These are phyloP conservation scores for Cadophora malorum DNA, from an alignment of 2,329 filamentous ascomycete species.

Conservation along the genomic window DNA sequence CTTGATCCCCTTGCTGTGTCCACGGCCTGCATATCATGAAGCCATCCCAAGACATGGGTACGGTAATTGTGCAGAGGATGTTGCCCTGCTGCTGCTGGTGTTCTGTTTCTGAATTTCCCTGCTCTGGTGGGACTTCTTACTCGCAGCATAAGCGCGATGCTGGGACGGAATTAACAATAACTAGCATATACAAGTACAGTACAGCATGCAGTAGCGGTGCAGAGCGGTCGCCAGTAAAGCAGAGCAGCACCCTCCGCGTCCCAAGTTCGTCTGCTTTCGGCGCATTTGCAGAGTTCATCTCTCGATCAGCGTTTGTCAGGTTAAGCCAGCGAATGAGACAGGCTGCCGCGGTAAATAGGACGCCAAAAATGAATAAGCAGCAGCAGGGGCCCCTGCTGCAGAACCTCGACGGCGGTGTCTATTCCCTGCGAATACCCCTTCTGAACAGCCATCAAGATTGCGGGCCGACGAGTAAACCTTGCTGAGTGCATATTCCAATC, in stretches of 20 bases:
- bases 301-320: conserved; percentile 15
- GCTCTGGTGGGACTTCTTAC: conserved; percentile 18
- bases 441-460: background rate
- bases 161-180: conserved; percentile 18
- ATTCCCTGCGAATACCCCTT: background rate
- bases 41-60: conserved; percentile 3
- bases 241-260: background rate
- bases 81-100: conserved; percentile 4
- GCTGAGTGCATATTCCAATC: background rate
- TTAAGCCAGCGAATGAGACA: background rate
- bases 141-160: conserved; percentile 23
- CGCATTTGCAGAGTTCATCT: background rate
- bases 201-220: conserved; percentile 6
- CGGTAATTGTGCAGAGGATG: background rate
- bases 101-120: background rate
- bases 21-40: background rate
- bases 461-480: conserved; percentile 13
- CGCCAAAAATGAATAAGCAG: conserved; percentile 15
- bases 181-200: conserved; percentile 17
- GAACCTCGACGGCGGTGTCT: conserved; percentile 14
- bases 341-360: conserved; percentile 8
- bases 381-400: background rate
- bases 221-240: background rate
- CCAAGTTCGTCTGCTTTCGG: conserved; percentile 5
- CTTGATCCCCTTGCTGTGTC: conserved; percentile 5